A percentile compares a stretch with the other conserved stretches of the same genome.
These are phyloP conservation scores for Leishmania mexicana DNA, from an alignment of 208 protist genomes.

Conservation along the genomic window DNA sequence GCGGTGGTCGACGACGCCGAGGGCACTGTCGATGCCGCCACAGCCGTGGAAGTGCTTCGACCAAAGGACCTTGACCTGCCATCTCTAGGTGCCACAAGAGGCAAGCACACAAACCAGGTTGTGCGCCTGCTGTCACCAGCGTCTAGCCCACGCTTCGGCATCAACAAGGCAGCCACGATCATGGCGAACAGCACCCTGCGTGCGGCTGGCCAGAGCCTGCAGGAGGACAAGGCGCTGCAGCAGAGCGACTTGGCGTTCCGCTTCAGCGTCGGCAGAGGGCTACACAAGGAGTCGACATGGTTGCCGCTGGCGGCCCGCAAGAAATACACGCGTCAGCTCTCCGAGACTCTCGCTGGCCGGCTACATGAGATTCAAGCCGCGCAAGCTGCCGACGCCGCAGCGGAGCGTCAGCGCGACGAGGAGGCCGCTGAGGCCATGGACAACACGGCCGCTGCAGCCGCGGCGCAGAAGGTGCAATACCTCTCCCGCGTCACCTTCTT, in stretches of 20 bases:
- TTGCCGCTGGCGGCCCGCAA: slow-evolving; percentile 48
- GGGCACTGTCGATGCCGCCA: slow-evolving; percentile 12
- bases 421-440: slow-evolving; percentile 7
- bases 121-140: slow-evolving; percentile 46
- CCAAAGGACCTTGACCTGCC: slow-evolving; percentile 19
- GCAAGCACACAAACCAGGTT: slow-evolving; percentile 41
- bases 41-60: slow-evolving; percentile 13
- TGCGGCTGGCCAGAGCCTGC: slow-evolving; percentile 8
- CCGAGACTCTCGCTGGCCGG: background rate
- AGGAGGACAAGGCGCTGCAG: slow-evolving; percentile 12
- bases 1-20: slow-evolving; percentile 18
- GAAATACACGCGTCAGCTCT: slow-evolving; percentile 10
- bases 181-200: slow-evolving; percentile 18
- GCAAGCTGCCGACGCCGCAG: background rate
- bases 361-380: slow-evolving; percentile 1
- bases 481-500: slow-evolving; percentile 46
- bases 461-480: slow-evolving; percentile 28
- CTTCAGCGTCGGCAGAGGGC: slow-evolving; percentile 56
- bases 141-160: slow-evolving; percentile 58
- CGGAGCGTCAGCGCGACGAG: background rate
- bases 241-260: slow-evolving; percentile 64
- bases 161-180: slow-evolving; percentile 45
- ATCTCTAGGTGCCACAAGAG: slow-evolving; percentile 6
- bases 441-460: background rate
- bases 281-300: slow-evolving; percentile 77